These are phyloP conservation scores for Meyerozyma smithsonii DNA, from an alignment of 1,139 yeast genomes.

Conservation along the genomic window DNA sequence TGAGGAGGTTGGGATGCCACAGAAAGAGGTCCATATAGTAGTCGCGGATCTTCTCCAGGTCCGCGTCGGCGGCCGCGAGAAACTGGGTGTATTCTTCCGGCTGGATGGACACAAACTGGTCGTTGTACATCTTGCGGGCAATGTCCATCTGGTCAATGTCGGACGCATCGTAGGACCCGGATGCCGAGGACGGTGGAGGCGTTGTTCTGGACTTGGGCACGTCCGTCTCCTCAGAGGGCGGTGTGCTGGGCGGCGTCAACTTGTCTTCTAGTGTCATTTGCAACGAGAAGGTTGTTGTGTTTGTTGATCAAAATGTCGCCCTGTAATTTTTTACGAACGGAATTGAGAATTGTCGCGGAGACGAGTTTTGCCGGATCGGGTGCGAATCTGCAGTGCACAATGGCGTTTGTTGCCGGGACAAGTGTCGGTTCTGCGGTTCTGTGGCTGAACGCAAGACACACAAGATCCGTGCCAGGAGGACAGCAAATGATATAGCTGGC, in stretches of 20 bases:
- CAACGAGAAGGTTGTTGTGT: background rate
- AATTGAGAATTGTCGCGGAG: background rate
- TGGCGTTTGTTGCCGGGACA: background rate
- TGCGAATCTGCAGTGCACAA: background rate
- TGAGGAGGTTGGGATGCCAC: constrained; percentile 49
- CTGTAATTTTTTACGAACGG: too few species aligned
- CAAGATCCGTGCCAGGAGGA: too few species aligned
- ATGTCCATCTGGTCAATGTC: constrained; percentile 17
- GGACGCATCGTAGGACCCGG: background rate
- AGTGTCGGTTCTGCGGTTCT: too few species aligned
- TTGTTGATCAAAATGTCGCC: background rate
- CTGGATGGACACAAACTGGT: constrained; percentile 39
- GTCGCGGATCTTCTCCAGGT: constrained; percentile 35
- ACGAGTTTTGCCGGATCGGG: background rate
- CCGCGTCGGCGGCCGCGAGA: constrained; percentile 39
- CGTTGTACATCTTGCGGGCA: constrained; percentile 34
- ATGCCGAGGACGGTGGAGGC: background rate
- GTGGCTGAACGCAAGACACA: too few species aligned
- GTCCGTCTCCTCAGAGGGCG: background rate
- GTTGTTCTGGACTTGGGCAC: constrained; percentile 1
- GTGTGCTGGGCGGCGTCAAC: constrained; percentile 1
- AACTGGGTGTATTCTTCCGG: constrained; percentile 47
- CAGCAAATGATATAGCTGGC: too few species aligned
- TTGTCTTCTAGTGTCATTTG: background rate
- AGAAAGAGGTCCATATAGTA: constrained; percentile 45